These are phyloP conservation scores for Uronychia binucleata DNA, from an alignment of 73 alveolate species.

Conservation along the genomic window DNA sequence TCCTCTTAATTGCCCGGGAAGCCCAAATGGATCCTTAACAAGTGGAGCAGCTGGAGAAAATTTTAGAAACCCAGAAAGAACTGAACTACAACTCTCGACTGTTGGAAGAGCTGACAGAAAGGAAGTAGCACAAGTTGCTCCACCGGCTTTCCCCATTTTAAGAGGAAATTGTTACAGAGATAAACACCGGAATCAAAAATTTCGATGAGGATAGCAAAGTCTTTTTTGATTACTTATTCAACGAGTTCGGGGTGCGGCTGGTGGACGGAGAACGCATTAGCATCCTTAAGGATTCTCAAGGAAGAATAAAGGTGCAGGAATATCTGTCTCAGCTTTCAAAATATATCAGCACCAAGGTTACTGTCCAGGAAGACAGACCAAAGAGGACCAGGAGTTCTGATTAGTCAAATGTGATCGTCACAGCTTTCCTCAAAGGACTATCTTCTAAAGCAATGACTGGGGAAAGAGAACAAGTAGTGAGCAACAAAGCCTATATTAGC, in stretches of 20 bases:
- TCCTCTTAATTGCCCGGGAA: neutral
- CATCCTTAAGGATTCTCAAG: conserved; percentile 14
- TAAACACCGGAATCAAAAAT: neutral
- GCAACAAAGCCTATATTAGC: conserved; percentile 3
- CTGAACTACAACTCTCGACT: no score
- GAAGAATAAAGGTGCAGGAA: conserved; percentile 1
- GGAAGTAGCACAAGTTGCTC: no score
- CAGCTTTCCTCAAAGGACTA: neutral
- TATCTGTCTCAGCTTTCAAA: conserved; percentile 23
- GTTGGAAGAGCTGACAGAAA: no score
- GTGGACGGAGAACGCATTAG: conserved; percentile 6
- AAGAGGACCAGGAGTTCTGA: neutral
- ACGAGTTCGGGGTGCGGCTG: conserved; percentile 13
- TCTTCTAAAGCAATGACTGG: neutral
- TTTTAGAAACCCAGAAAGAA: neutral
- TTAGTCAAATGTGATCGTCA: no score
- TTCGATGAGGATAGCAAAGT: conserved; percentile 23
- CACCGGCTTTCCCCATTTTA: neutral
- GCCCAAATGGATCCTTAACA: neutral
- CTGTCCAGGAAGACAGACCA: neutral
- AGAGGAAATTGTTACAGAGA: neutral
- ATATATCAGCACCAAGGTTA: conserved; percentile 20
- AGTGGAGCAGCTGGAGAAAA: no score
- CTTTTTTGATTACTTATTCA: conserved; percentile 37
- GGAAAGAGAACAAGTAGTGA: conserved; percentile 9